Evolutionary conservation across 306 rosid species (phyloP).

Genomic region (Sophora flavescens): DNA sequence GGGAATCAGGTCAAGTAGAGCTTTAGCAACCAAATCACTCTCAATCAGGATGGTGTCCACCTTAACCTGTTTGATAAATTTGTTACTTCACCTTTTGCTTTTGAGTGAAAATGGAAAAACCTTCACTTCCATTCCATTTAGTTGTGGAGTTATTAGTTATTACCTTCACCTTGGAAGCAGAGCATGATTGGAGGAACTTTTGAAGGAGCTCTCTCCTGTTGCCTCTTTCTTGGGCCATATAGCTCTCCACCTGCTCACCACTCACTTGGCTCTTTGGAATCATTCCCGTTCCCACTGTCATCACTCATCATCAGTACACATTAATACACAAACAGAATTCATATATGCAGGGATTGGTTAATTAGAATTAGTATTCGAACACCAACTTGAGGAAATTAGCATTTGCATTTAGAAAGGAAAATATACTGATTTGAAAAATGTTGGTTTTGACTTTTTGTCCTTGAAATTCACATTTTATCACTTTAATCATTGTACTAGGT

Average conservation of each 20-base stretch:
- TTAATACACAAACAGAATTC: not conserved
- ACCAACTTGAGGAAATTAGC: constrained; percentile 1
- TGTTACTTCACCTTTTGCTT: constrained; percentile 3
- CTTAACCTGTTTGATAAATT: constrained; percentile 57
- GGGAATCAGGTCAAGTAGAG: constrained; percentile 69
- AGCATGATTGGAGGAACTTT: constrained; percentile 65
- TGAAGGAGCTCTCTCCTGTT: constrained; percentile 75
- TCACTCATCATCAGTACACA: constrained; percentile 29
- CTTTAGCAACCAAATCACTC: constrained; percentile 74
- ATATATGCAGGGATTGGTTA: constrained; percentile 4
- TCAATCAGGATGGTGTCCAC: constrained; percentile 78
- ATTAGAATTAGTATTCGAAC: constrained; percentile 25
- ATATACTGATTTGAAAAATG: not conserved
- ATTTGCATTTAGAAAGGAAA: constrained; percentile 5
- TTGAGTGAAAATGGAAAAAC: not conserved
- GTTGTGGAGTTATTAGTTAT: not conserved
- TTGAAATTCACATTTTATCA: not conserved
- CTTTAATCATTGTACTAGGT: not conserved
- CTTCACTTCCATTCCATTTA: constrained; percentile 10
- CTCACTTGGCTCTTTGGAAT: constrained; percentile 79
- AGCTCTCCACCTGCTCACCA: constrained; percentile 66
- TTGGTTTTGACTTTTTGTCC: constrained; percentile 19
- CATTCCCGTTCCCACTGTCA: constrained; percentile 88
- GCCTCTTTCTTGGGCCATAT: constrained; percentile 74
- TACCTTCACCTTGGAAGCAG: constrained; percentile 76